These are phyloP conservation scores for Calocybe gangraenosa DNA, from an alignment of 768 basidiomycete species.

Conservation along the genomic window DNA sequence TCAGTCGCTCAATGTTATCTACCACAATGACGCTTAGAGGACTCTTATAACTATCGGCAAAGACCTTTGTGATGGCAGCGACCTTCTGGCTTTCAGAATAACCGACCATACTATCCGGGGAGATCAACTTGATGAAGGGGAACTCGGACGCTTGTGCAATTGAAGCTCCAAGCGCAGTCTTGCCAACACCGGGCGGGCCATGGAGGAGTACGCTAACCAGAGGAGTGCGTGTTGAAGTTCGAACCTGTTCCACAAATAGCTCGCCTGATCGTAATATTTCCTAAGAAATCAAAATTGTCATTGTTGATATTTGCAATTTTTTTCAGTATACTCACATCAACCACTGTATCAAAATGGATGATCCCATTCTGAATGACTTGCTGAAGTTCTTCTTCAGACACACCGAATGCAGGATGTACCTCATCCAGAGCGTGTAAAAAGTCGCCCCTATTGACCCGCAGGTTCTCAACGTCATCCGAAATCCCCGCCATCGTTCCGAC, in stretches of 20 bases:
- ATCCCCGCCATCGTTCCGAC: conserved; percentile 97
- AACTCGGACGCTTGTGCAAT: conserved; percentile 92
- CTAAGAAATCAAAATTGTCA: conserved; percentile 35
- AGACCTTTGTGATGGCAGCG: conserved; percentile 85
- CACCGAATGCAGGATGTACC: conserved; percentile 95
- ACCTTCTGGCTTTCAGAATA: conserved; percentile 93
- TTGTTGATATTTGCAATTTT: neutral
- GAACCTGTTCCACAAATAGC: conserved; percentile 91
- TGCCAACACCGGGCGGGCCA: conserved; percentile 88
- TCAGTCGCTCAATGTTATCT: conserved; percentile 88
- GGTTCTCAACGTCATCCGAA: conserved; percentile 90
- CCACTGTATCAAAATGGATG: conserved; percentile 71
- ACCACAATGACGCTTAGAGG: conserved; percentile 94
- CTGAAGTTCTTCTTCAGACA: conserved; percentile 92
- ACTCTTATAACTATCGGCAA: conserved; percentile 95
- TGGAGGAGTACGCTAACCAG: conserved; percentile 88
- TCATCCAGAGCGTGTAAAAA: conserved; percentile 91
- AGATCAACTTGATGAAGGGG: conserved; percentile 97
- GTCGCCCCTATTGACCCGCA: conserved; percentile 82
- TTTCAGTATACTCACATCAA: conserved; percentile 60
- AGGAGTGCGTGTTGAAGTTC: conserved; percentile 84
- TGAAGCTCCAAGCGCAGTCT: conserved; percentile 91
- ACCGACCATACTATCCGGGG: conserved; percentile 96
- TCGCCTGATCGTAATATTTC: conserved; percentile 82
- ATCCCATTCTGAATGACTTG: conserved; percentile 96